Evolutionary conservation across 2,329 filamentous ascomycete genomes (phyloP).

Genomic region (Penicillium sp.): DNA sequence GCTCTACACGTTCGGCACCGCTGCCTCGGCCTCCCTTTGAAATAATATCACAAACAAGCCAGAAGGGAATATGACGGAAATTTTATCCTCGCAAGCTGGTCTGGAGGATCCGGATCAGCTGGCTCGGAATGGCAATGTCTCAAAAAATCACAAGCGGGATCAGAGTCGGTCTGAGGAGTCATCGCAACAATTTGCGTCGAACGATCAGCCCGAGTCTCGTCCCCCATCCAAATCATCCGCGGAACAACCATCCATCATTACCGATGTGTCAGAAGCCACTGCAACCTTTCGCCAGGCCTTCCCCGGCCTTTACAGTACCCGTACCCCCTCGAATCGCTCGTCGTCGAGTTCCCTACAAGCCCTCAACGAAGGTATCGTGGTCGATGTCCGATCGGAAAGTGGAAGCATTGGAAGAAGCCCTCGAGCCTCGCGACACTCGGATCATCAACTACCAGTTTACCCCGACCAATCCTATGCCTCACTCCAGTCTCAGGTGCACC

Average conservation of each 20-base stretch:
- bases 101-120: conserved; percentile 31
- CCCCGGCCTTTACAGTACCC: conserved; percentile 36
- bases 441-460: conserved; percentile 45
- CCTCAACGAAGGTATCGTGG: conserved; percentile 39
- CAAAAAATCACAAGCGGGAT: conserved; percentile 21
- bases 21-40: conserved; percentile 19
- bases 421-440: conserved; percentile 31
- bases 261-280: conserved; percentile 31
- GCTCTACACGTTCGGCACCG: conserved; percentile 26
- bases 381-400: conserved; percentile 37
- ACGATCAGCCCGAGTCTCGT: conserved; percentile 22
- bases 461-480: conserved; percentile 50
- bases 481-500: conserved; percentile 45
- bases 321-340: conserved; percentile 40
- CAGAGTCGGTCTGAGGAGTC: conserved; percentile 23
- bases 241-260: conserved; percentile 26
- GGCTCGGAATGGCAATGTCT: conserved; percentile 25
- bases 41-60: conserved; percentile 4
- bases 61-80: conserved; percentile 34
- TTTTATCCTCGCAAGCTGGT: conserved; percentile 29
- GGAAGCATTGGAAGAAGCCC: conserved; percentile 24
- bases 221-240: conserved; percentile 27
- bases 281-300: conserved; percentile 33
- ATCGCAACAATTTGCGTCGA: conserved; percentile 19
- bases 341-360: conserved; percentile 45